Evolutionary conservation across 768 basidiomycete genomes (phyloP), one percentile per base, ranked within the genome.

Genomic region (Dendrothele bispora): DNA sequence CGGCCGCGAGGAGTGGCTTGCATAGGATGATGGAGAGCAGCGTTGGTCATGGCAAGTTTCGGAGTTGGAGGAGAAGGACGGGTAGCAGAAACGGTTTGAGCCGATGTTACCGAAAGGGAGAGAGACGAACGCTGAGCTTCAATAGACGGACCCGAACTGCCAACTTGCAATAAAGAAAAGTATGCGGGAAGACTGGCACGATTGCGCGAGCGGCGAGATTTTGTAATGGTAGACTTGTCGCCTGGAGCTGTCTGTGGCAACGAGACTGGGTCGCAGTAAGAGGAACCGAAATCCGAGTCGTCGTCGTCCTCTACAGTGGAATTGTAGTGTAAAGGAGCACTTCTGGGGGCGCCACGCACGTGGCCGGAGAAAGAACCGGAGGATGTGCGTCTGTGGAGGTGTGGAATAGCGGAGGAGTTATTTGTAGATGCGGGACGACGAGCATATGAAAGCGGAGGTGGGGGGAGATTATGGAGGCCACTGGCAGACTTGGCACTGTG

Each of bases 131-230:
- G 63, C 40, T 66, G 20, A 7, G 20, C 58, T 21, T 59, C 49
- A 27, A 60, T 15, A 40, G 32, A 7, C 8, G 28, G 39, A 8
- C 43, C 51, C 15, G 71, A 56, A 40, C 72, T 73, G 53, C 66
- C 68, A 55, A 82, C 69, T 60, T 82, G 79, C 30, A 90, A 74
- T 49, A 88, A 73, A 39, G 85, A 87, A 62, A 90, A 90, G 65
- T 82, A 87, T 17, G 84, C 79, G 18, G 87, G 87, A 24, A 90
- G 77, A 61, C 82, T 85, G 37, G 82, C 81, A 61, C 87, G 84
- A 63, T 82, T 86, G 57, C 80, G 82, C 56, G 66, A 72, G 49
- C 71, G 74, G 66, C 72, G 80, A 47, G 72, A 44, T 61, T 69
- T 75, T 53, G 69, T 52, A 56, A 64, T 52, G 26, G 55, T 61